Evolutionary conservation across 139 green algal genomes (phyloP).

Genomic region (Eudorina sp.): DNA sequence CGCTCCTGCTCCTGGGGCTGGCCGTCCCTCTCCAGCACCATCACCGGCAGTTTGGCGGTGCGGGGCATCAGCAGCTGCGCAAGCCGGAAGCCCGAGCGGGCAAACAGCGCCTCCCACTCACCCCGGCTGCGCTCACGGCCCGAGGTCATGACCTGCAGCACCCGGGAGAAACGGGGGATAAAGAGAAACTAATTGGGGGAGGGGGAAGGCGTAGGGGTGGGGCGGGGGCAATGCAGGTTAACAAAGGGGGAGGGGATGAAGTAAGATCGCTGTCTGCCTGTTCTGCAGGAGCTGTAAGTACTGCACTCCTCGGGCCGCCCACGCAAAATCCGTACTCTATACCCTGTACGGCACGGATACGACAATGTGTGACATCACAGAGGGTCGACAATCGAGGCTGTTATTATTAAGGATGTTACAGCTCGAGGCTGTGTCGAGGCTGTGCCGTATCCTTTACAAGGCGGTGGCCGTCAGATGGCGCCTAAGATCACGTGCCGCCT

Average conservation of each 20-base stretch:
- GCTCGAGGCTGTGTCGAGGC: no score
- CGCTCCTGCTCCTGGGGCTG: no score
- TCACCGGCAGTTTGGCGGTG: not conserved
- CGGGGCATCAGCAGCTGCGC: not conserved
- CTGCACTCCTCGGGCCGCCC: not conserved
- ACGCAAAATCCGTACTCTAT: not conserved
- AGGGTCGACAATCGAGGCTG: no score
- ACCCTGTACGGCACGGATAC: no score
- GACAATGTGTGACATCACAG: no score
- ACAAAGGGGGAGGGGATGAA: not conserved
- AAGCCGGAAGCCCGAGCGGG: not conserved
- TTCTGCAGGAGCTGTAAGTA: not conserved
- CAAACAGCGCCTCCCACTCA: conserved; percentile 23
- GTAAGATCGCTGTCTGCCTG: no score
- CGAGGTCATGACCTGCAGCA: conserved; percentile 15
- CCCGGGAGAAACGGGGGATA: no score
- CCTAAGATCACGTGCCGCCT: no score
- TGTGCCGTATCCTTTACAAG: no score
- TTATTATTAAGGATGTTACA: no score
- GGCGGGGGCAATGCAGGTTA: not conserved
- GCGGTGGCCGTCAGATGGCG: no score
- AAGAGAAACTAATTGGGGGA: no score
- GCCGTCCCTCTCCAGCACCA: conserved; percentile 5
- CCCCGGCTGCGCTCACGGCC: conserved; percentile 18
- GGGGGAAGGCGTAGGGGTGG: not conserved